Conservation (phyloP, 2,329 filamentous ascomycete genomes). For the Arthrinium puccinioides region DNA sequence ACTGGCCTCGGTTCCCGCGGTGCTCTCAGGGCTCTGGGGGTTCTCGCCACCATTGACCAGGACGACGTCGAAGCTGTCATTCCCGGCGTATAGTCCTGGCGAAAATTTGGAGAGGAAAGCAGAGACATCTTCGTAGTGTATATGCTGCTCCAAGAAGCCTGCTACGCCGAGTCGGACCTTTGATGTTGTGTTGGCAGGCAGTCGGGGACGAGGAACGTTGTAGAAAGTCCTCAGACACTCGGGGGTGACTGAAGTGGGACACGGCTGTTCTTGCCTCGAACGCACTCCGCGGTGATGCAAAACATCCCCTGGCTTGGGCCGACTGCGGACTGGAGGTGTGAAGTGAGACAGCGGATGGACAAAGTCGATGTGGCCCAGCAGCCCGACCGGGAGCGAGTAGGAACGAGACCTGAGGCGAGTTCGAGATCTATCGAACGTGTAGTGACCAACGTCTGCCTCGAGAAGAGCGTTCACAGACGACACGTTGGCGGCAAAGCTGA, state of each 20-base stretch:
- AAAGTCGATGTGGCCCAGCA: conserved; percentile 34
- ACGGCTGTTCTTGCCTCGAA: conserved; percentile 13
- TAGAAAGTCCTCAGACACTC: conserved; percentile 5
- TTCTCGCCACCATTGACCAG: conserved; percentile 4
- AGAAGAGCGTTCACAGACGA: conserved; percentile 31
- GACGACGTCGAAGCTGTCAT: conserved; percentile 30
- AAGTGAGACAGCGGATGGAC: conserved; percentile 43
- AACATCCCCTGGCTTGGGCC: not conserved
- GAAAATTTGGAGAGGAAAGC: conserved; percentile 29
- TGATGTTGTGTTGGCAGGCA: conserved; percentile 16
- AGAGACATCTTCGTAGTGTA: conserved; percentile 33
- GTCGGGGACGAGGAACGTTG: conserved; percentile 23
- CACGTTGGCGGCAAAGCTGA: conserved; percentile 35
- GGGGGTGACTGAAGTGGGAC: conserved; percentile 13
- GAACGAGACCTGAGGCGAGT: conserved; percentile 34
- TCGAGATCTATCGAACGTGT: conserved; percentile 28
- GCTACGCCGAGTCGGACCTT: conserved; percentile 36
- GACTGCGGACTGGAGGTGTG: conserved; percentile 26
- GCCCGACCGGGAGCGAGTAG: conserved; percentile 34
- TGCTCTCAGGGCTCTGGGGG: not conserved
- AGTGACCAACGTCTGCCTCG: conserved; percentile 31
- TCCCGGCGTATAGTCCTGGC: conserved; percentile 25
- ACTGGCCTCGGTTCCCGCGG: conserved; percentile 6
- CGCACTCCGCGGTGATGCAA: not conserved
- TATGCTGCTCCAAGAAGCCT: conserved; percentile 42